Evolutionary conservation across 1,139 yeast species (phyloP).

Genomic region (Nematodospora anomalae): DNA sequence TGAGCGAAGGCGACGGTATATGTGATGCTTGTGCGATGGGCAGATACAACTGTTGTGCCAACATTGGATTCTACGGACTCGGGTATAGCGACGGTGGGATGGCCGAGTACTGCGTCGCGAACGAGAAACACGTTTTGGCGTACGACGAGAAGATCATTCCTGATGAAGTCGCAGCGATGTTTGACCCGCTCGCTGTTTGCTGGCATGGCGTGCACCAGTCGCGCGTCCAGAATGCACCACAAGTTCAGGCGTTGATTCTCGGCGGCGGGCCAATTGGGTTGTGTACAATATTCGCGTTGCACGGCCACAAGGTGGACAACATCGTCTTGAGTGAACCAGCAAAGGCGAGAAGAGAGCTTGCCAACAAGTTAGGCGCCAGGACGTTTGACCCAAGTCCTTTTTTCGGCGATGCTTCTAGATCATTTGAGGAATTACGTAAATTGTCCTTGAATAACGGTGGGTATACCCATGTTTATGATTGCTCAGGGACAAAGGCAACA

Average conservation of each 20-base stretch:
- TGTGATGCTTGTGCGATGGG: conserved; percentile 49
- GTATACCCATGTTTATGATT: conserved; percentile 58
- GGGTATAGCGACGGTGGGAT: conserved; percentile 49
- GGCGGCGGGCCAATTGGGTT: conserved; percentile 67
- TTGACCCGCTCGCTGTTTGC: conserved; percentile 47
- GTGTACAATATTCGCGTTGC: conserved; percentile 54
- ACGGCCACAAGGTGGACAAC: conserved; percentile 53
- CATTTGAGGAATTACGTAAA: conserved; percentile 30
- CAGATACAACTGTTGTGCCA: conserved; percentile 46
- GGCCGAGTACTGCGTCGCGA: conserved; percentile 42
- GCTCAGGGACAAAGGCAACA: conserved; percentile 60
- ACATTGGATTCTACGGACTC: conserved; percentile 44
- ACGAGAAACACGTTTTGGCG: conserved; percentile 34
- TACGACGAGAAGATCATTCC: conserved; percentile 35
- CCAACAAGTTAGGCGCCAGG: conserved; percentile 49
- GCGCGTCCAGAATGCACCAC: conserved; percentile 35
- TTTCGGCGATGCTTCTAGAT: conserved; percentile 17
- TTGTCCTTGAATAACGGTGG: conserved; percentile 52
- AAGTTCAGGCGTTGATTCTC: conserved; percentile 56
- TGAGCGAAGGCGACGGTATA: no score
- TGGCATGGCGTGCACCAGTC: conserved; percentile 50
- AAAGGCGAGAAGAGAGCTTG: conserved; percentile 50
- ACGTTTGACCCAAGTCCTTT: conserved; percentile 57
- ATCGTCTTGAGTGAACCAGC: conserved; percentile 67
- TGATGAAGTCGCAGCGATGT: conserved; percentile 46